Conservation (phyloP, 1,284 basidiomycete genomes). For the Irpex sp. region DNA sequence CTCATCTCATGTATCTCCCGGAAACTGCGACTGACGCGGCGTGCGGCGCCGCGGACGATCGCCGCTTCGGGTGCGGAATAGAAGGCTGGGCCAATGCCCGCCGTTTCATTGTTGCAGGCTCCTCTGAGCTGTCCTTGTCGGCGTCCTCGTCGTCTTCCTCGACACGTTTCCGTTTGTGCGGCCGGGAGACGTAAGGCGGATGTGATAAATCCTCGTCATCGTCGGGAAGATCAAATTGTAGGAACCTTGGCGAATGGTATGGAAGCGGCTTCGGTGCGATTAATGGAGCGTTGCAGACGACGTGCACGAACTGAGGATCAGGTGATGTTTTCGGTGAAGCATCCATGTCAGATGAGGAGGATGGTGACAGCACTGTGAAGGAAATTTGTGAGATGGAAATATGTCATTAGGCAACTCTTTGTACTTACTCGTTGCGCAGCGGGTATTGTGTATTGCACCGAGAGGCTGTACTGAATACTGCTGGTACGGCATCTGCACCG, state of each 20-base stretch:
- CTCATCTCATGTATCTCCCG: not conserved
- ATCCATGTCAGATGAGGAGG: constrained; percentile 27
- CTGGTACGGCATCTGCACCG: not conserved
- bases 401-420: not conserved
- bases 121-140: constrained; percentile 7
- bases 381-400: not conserved
- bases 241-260: constrained; percentile 64
- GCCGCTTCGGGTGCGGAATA: not conserved
- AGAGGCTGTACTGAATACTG: not conserved
- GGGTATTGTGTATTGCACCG: not conserved
- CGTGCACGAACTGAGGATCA: constrained; percentile 32
- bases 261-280: constrained; percentile 64
- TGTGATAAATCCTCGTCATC: constrained; percentile 68
- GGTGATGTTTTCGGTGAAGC: constrained; percentile 20
- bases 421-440: not conserved
- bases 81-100: not conserved
- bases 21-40: not conserved
- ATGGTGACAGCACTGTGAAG: constrained; percentile 39
- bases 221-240: constrained; percentile 61
- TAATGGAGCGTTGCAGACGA: constrained; percentile 61
- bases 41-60: not conserved
- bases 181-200: constrained; percentile 54
- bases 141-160: constrained; percentile 28
- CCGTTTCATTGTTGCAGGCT: not conserved
- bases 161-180: constrained; percentile 53